phyloP scores from a whole-genome alignment of 108 stramenopile species.

The Cylindrotheca fusiformis region DNA sequence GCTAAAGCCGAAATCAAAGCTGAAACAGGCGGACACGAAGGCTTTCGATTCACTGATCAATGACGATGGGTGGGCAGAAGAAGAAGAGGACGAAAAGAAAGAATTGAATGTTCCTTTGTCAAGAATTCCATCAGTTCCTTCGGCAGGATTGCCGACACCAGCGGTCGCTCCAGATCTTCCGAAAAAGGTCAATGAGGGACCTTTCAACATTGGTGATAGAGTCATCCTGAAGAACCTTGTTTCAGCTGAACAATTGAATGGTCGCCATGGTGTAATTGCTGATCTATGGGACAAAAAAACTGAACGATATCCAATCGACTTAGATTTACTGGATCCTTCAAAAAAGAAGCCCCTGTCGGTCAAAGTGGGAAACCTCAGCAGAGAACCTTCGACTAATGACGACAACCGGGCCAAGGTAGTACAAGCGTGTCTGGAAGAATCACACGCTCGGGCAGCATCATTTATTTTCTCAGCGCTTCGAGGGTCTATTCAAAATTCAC shows the following conservation, averaged over 20 bases:
- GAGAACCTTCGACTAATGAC: constrained; percentile 1
- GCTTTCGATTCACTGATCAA: neutral
- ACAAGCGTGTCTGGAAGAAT: neutral
- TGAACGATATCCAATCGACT: constrained; percentile 11
- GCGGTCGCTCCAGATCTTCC: neutral
- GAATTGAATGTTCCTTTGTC: neutral
- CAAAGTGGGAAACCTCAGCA: constrained; percentile 3
- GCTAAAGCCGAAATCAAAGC: neutral
- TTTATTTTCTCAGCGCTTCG: constrained; percentile 12
- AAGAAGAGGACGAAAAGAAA: neutral
- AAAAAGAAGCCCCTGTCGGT: constrained; percentile 2
- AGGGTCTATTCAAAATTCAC: neutral
- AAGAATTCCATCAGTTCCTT: neutral
- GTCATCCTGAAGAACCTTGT: constrained; percentile 6
- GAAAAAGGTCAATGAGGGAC: constrained; percentile 1
- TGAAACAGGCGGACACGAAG: neutral
- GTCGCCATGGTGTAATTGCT: constrained; percentile 10
- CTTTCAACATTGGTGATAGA: constrained; percentile 7
- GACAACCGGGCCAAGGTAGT: neutral
- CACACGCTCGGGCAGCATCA: constrained; percentile 6
- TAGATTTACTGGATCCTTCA: constrained; percentile 9
- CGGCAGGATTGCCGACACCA: neutral
- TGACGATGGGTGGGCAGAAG: neutral
- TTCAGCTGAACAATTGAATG: constrained; percentile 2
- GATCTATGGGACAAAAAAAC: constrained; percentile 3